A percentile compares a stretch with the other conserved stretches of the same genome.
Conservation (phyloP, 345 rosid species). For the Melaleuca alternifolia region DNA sequence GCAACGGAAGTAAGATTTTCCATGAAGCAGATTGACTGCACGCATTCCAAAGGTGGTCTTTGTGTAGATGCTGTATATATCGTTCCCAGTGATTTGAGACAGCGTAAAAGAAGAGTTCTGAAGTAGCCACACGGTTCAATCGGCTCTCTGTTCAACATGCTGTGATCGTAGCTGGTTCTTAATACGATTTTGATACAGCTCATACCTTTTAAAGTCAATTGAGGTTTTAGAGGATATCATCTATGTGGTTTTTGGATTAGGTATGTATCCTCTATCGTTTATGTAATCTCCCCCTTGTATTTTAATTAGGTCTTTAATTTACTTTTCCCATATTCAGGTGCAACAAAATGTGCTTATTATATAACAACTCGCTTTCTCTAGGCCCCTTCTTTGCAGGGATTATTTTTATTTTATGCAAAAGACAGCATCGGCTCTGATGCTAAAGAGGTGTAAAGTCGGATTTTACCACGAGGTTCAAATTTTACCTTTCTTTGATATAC, state of each 20-base stretch:
- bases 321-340: neutral
- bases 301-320: constrained; percentile 24
- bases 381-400: neutral
- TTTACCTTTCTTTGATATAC: neutral
- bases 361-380: neutral
- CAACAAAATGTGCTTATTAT: neutral
- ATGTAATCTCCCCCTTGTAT: constrained; percentile 21
- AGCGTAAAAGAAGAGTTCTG: constrained; percentile 27
- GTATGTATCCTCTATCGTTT: constrained; percentile 16
- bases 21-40: constrained; percentile 94
- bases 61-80: constrained; percentile 90
- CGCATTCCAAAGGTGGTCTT: constrained; percentile 88
- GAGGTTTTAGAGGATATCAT: constrained; percentile 21
- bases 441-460: neutral
- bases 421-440: neutral
- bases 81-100: constrained; percentile 59
- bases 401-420: neutral
- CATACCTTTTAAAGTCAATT: constrained; percentile 19
- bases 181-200: constrained; percentile 19
- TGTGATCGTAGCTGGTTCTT: constrained; percentile 8
- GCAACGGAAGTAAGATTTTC: constrained; percentile 65
- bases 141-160: neutral
- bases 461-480: neutral
- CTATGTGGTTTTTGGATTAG: constrained; percentile 23
- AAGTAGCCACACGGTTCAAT: constrained; percentile 16